Percentiles rank a stretch among this genome's conserved stretches.
These are phyloP conservation scores for Aureobasidium pullulans DNA, from an alignment of 2,329 filamentous ascomycete species.

Conservation along the genomic window DNA sequence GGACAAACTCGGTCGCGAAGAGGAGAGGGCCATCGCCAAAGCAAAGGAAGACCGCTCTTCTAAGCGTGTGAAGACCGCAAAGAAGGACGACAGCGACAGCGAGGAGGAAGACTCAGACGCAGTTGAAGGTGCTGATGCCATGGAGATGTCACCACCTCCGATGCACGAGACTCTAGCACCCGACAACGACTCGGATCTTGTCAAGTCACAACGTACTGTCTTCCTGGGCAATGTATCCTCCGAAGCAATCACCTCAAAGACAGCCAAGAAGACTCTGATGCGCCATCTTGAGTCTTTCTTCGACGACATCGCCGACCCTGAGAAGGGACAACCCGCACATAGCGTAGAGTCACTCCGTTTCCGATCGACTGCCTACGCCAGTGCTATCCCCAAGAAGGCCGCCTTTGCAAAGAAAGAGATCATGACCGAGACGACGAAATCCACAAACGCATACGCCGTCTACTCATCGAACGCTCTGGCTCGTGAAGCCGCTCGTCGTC, in stretches of 20 bases:
- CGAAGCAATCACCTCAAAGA: conserved; percentile 72
- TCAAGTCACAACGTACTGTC: conserved; percentile 82
- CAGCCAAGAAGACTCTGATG: conserved; percentile 69
- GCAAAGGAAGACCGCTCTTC: conserved; percentile 3
- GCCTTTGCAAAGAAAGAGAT: conserved; percentile 85
- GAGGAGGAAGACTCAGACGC: conserved; percentile 28
- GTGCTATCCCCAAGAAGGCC: conserved; percentile 82
- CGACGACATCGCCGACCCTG: conserved; percentile 40
- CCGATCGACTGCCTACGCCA: conserved; percentile 81
- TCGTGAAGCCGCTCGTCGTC: conserved; percentile 62
- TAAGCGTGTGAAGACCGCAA: conserved; percentile 20
- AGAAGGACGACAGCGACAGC: conserved; percentile 23
- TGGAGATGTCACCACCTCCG: conserved; percentile 48
- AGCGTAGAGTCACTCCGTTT: conserved; percentile 89
- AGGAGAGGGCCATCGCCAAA: conserved; percentile 23
- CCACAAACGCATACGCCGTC: conserved; percentile 89
- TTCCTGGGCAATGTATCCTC: conserved; percentile 89
- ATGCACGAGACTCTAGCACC: conserved; percentile 43
- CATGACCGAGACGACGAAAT: conserved; percentile 85
- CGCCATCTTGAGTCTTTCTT: conserved; percentile 73
- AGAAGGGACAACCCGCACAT: conserved; percentile 43
- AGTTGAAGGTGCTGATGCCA: conserved; percentile 32
- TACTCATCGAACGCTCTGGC: conserved; percentile 71
- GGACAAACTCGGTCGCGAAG: conserved; percentile 50
- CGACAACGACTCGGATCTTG: conserved; percentile 52